Base-by-base conservation (phyloP, 129 eudicot species). In the Centrapalus pauciflorus region DNA sequence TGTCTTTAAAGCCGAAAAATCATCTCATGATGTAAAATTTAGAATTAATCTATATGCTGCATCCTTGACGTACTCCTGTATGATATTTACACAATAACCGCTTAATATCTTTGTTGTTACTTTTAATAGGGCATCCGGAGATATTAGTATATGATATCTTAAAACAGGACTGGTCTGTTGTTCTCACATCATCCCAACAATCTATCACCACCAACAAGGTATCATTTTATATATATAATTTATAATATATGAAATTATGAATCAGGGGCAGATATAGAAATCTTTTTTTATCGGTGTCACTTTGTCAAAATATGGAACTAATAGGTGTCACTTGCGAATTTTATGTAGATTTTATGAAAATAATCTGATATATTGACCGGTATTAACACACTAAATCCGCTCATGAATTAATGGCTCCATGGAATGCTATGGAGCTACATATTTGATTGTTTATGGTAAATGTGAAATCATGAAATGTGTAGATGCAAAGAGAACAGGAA, bases 161-260 rank as follows among this genome's bases (percentile, higher is more conserved):
- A 38, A 88, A 83, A 66, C 78, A 56, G 23, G 96, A 88, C 70
- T 92, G 95, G 95, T 85, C 96, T 58, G 73, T 84, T 83, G 84
- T 82, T 46, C 85, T 83, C 61, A 72, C 89, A 33, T 85, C 98
- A 34, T 85, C 89, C 26, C 84, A 84, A 61, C 84, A 88, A 30
- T 88, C 96, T 27, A 61, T 88, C 71, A 88, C 91, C 19, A 73
- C 95, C 54, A 85, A 74, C 80, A 92, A 88, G 96, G 98, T 88
- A 60, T 40, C 65, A 32, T 55, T 30, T 60, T 28, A 34, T 43
- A 56, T 6, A 13, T 30, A 23, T 16, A 30, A 7, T 32, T 61
- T 41, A n/a, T 17, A 32, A 16, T 41, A 34, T 19, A 32, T 29
- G 19, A 14, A 23, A 30, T 34, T 20, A 52, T 10, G 25, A n/a